phyloP scores from a whole-genome alignment of 257 asterid genomes.

The Solanum paucissectum region DNA sequence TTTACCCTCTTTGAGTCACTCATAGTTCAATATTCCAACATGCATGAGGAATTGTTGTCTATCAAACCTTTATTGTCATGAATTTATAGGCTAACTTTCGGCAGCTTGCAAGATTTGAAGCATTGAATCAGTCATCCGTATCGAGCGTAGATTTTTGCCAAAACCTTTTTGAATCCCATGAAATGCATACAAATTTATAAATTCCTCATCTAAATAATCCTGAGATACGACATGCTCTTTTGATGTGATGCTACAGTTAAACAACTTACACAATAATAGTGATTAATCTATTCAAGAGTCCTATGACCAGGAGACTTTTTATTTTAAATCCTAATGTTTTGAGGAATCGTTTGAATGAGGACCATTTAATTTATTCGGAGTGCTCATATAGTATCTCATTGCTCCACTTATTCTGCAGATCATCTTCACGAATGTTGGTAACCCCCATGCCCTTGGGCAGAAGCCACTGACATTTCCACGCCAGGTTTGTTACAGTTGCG shows the following conservation, averaged over 20 bases:
- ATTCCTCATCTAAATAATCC: not conserved
- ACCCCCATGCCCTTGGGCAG: slow-evolving; percentile 95
- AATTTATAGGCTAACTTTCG: not conserved
- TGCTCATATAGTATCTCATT: not conserved
- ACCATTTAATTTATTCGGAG: not conserved
- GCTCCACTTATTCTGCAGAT: slow-evolving; percentile 35
- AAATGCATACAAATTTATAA: not conserved
- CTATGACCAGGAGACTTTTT: not conserved
- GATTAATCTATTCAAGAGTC: not conserved
- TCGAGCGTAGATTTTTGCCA: not conserved
- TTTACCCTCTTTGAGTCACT: not conserved
- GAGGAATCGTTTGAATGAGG: not conserved
- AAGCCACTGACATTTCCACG: slow-evolving; percentile 94
- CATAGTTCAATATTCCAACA: not conserved
- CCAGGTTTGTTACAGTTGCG: slow-evolving; percentile 42
- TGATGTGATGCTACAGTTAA: not conserved
- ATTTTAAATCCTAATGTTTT: not conserved
- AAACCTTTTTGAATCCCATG: not conserved
- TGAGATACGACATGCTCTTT: not conserved
- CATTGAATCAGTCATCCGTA: not conserved
- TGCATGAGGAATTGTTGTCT: not conserved
- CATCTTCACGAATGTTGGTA: slow-evolving; percentile 88
- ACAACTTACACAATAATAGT: not conserved
- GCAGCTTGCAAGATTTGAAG: not conserved
- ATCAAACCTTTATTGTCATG: not conserved